A percentile compares a stretch with the other conserved stretches of the same genome.
phyloP scores from a whole-genome alignment of 805 yeast genomes.

The Ascoidea tarda region DNA sequence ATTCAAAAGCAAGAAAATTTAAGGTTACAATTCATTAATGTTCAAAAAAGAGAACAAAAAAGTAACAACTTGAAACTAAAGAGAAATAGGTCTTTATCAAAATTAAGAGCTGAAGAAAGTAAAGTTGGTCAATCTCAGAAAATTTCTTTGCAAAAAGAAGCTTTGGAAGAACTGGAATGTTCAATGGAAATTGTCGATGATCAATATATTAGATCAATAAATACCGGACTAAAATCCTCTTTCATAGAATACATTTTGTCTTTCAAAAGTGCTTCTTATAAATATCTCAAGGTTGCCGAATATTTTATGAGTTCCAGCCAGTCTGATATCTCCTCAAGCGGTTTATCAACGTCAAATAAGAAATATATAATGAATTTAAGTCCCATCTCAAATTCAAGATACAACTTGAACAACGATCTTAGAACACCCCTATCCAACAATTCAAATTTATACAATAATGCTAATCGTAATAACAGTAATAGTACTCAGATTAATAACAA shows the following conservation, averaged over 20 bases:
- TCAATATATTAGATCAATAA: slow-evolving; percentile 34
- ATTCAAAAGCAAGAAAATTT: slow-evolving; percentile 29
- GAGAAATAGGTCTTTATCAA: slow-evolving; percentile 23
- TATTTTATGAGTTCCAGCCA: slow-evolving; percentile 8
- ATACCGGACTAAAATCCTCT: slow-evolving; percentile 28
- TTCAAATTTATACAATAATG: too few relatives aligned
- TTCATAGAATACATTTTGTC: slow-evolving; percentile 26
- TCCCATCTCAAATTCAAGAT: background rate
- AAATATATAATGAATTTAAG: background rate
- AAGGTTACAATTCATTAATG: slow-evolving; percentile 27
- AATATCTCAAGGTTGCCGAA: slow-evolving; percentile 10
- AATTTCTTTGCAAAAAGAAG: slow-evolving; percentile 31
- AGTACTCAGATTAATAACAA: too few relatives aligned
- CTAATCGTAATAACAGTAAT: too few relatives aligned
- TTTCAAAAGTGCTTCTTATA: slow-evolving; percentile 10
- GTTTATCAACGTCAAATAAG: background rate
- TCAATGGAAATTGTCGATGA: slow-evolving; percentile 38
- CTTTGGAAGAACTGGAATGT: slow-evolving; percentile 34
- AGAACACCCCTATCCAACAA: background rate
- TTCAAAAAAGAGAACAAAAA: slow-evolving; percentile 36
- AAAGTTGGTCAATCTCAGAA: slow-evolving; percentile 31
- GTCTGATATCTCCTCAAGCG: background rate
- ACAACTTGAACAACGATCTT: background rate
- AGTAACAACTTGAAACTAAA: slow-evolving; percentile 23
- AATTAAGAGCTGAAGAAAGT: slow-evolving; percentile 27